Base-by-base conservation (phyloP, 805 yeast genomes). In the Monosporozyma servazzii region DNA sequence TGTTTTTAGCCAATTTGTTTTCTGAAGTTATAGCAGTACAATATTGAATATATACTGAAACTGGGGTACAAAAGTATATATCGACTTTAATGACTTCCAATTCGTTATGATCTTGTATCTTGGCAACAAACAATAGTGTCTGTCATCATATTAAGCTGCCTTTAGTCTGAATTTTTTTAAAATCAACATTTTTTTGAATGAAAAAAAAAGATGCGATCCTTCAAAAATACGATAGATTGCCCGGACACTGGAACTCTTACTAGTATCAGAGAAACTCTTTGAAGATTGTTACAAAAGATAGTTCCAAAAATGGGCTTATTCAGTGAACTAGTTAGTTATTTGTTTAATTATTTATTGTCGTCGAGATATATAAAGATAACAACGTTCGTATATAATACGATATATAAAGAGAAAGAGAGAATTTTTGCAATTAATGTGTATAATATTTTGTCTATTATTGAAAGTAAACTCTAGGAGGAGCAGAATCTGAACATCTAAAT, bases 401-500 rank as follows among this genome's bases (percentile, higher is more conserved):
- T 30, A 10, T 8, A 33, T n/a, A n/a, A n/a, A n/a, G 13, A 33
- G 7, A 33, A 5, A 33, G 27, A 25, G 2, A 25, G 27, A 7
- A 7, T 3, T 13, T 13, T 33, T 13, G n/a, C 3, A n/a, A 5
- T 33, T 33, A 15, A 33, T 33, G 15, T 33, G 37, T 33, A 33
- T 13, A 33, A 3, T 33, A 17, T 13, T n/a, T 13, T 33, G 37
- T 6, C n/a, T 33, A 13, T 13, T 11, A 3, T 33, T 33, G 17
- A 3, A 33, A 33, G 5, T 30, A 15, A 11, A 33, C n/a, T 5
- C 15, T 33, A 5, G 17, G 17, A 15, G 37, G 5, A 33, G 13
- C 17, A 15, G 17, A 33, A 33, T 15, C n/a, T n/a, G n/a, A 33
- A 2, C 15, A 15, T 13, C 44, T 41, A 41, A 64, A 88, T 75